Evolutionary conservation across 495 filamentous ascomycete genomes (phyloP).

Genomic region (Penicillium canariense): DNA sequence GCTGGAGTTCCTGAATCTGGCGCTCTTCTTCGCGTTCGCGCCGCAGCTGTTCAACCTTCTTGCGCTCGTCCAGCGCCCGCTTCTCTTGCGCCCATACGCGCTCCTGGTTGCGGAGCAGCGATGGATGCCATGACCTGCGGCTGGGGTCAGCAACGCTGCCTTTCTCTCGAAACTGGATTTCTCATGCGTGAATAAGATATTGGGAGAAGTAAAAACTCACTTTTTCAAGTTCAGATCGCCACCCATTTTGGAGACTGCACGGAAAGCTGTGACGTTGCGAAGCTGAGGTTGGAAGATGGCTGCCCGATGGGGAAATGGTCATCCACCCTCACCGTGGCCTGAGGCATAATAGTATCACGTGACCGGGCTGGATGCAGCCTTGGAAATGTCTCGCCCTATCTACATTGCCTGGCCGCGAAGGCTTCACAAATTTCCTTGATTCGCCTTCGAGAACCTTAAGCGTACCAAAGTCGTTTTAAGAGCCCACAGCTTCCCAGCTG

Average conservation of each 20-base stretch:
- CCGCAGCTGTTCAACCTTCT: conserved; percentile 78
- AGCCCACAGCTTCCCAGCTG: too few relatives aligned
- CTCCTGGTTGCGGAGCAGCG: conserved; percentile 76
- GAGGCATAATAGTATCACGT: conserved; percentile 1
- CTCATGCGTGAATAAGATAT: background rate
- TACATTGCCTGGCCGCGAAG: background rate
- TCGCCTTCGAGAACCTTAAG: too few relatives aligned
- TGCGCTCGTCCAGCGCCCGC: conserved; percentile 92
- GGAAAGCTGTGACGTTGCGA: conserved; percentile 7
- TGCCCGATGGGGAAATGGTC: conserved; percentile 14
- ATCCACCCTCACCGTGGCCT: background rate
- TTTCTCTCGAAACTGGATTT: too few relatives aligned
- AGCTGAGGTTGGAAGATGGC: conserved; percentile 7
- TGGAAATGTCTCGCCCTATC: background rate
- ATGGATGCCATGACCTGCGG: conserved; percentile 78
- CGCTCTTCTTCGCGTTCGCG: conserved; percentile 96
- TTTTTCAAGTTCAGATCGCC: conserved; percentile 96
- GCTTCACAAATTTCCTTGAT: too few relatives aligned
- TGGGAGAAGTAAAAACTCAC: conserved; percentile 24
- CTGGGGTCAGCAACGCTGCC: conserved; percentile 12
- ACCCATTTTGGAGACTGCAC: conserved; percentile 59
- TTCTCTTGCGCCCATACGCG: conserved; percentile 85
- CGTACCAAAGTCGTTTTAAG: too few relatives aligned
- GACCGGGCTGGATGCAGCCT: background rate
- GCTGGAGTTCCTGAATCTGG: conserved; percentile 84